A percentile compares a stretch with the other conserved stretches of the same genome.
phyloP scores from a whole-genome alignment of 2,329 filamentous ascomycete genomes.

The Colletotrichum theobromicola region DNA sequence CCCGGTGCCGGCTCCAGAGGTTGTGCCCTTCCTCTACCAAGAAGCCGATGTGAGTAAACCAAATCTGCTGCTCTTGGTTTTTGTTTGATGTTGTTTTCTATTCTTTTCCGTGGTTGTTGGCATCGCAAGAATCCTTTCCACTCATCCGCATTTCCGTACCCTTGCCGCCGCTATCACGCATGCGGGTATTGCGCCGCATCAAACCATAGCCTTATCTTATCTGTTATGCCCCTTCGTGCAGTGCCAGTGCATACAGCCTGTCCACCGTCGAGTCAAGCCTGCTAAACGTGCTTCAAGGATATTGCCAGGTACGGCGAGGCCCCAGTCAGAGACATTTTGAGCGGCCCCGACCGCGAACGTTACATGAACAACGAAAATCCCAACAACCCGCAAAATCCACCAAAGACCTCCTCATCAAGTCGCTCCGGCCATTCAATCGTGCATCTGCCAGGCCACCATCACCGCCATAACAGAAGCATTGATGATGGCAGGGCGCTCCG shows the following conservation, averaged over 20 bases:
- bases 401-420: constrained; percentile 67
- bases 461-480: constrained; percentile 73
- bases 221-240: constrained; percentile 10
- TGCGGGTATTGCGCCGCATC: constrained; percentile 17
- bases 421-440: constrained; percentile 65
- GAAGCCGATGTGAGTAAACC: constrained; percentile 72
- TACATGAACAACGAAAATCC: constrained; percentile 55
- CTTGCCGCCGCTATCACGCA: constrained; percentile 20
- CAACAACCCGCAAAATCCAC: constrained; percentile 51
- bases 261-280: constrained; percentile 17
- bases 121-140: constrained; percentile 1
- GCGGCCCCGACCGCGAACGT: constrained; percentile 72
- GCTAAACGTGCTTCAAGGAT: constrained; percentile 54
- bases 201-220: constrained; percentile 18
- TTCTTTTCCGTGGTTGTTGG: constrained; percentile 27
- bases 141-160: constrained; percentile 10
- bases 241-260: not conserved
- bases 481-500: constrained; percentile 70
- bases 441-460: constrained; percentile 68
- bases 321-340: constrained; percentile 73
- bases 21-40: constrained; percentile 97
- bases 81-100: constrained; percentile 24
- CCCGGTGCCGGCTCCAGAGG: constrained; percentile 87
- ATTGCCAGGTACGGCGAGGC: constrained; percentile 80
- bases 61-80: constrained; percentile 24